Percentiles rank a stretch among this genome's conserved stretches.
Evolutionary conservation across 2,329 filamentous ascomycete genomes (phyloP).

Genomic region (Ambrosiella xylebori): DNA sequence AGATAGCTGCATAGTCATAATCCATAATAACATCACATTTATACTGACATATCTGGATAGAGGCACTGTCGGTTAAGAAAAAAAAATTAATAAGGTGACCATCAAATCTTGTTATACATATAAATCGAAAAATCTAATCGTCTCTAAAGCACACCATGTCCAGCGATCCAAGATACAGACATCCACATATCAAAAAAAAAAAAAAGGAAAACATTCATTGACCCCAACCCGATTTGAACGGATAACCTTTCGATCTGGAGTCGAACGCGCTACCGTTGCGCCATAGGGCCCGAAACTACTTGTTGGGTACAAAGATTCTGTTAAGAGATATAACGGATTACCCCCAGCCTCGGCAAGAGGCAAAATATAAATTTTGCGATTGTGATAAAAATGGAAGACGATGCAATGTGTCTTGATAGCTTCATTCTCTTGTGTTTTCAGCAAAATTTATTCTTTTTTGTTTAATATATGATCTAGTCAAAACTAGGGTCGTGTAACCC

Average conservation of each 20-base stretch:
- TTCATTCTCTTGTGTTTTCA: too few species aligned
- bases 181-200: neutral
- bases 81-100: neutral
- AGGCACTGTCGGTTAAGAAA: neutral
- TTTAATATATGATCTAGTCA: too few species aligned
- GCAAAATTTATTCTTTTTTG: too few species aligned
- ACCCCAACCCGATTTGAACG: conserved; percentile 13
- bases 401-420: too few species aligned
- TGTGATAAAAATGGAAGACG: too few species aligned
- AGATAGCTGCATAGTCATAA: neutral
- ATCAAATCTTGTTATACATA: neutral
- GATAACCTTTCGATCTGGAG: conserved; percentile 13
- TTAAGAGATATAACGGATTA: too few species aligned
- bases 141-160: neutral
- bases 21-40: too few species aligned
- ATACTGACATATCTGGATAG: too few species aligned
- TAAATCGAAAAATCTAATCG: neutral
- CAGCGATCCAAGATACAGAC: neutral
- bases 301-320: neutral
- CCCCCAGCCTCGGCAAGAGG: neutral
- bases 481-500: too few species aligned
- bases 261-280: conserved; percentile 14
- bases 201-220: neutral
- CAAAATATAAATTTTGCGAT: neutral
- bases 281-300: conserved; percentile 3